Conservation (phyloP, 2,329 filamentous ascomycete genomes). For the Aquanectria penicillioides region DNA sequence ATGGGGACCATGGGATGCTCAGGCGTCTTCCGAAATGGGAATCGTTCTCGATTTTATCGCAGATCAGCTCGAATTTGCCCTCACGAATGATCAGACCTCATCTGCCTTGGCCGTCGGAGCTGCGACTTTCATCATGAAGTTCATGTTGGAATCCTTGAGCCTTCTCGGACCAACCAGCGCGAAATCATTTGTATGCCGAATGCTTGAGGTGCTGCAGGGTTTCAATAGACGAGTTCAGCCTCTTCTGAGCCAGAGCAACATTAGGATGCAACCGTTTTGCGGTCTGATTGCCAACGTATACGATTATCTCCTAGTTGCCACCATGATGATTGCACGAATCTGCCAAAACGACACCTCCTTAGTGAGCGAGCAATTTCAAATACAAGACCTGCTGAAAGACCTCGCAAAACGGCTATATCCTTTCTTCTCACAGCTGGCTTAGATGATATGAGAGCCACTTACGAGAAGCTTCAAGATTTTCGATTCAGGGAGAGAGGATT, state of each 20-base stretch:
- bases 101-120: constrained; percentile 42
- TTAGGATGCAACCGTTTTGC: constrained; percentile 1
- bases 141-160: constrained; percentile 55
- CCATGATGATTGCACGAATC: constrained; percentile 53
- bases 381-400: constrained; percentile 61
- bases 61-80: constrained; percentile 52
- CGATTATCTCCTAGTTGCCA: constrained; percentile 45
- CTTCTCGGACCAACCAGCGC: constrained; percentile 48
- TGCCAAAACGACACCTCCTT: constrained; percentile 49
- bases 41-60: constrained; percentile 68
- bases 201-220: constrained; percentile 53
- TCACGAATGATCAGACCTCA: constrained; percentile 12
- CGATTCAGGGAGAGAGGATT: constrained; percentile 63
- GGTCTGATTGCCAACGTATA: constrained; percentile 39
- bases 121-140: constrained; percentile 59
- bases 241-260: constrained; percentile 19
- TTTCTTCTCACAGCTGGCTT: constrained; percentile 56
- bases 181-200: constrained; percentile 55
- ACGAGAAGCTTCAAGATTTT: constrained; percentile 57
- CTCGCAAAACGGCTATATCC: constrained; percentile 51
- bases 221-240: constrained; percentile 49
- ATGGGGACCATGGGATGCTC: constrained; percentile 68
- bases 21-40: constrained; percentile 69
- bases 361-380: constrained; percentile 50
- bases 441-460: constrained; percentile 55